Evolutionary conservation across 306 rosid genomes (phyloP).

Genomic region (Medicago lupulina): DNA sequence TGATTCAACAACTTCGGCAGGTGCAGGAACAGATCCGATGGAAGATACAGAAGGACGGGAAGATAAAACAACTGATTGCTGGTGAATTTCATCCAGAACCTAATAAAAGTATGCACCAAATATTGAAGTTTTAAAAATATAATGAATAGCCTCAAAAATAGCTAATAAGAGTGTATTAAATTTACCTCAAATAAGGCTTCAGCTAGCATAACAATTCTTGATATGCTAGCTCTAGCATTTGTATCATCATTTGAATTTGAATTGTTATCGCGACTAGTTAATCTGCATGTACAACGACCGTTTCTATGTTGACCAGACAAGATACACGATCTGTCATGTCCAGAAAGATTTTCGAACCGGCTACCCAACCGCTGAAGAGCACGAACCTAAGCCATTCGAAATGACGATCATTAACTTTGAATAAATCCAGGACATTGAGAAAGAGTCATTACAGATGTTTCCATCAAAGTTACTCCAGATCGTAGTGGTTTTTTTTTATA

Average conservation of each 20-base stretch:
- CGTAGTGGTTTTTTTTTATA: not conserved
- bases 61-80: constrained; percentile 96
- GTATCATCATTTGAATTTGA: constrained; percentile 68
- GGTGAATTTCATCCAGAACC: constrained; percentile 99
- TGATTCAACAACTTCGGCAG: constrained; percentile 91
- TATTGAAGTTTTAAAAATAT: too few relatives aligned
- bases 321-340: constrained; percentile 92
- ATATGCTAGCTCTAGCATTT: constrained; percentile 95
- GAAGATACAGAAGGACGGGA: constrained; percentile 95
- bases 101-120: constrained; percentile 77
- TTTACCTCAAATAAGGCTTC: constrained; percentile 98
- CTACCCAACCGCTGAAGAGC: constrained; percentile 98
- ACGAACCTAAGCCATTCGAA: constrained; percentile 75
- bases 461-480: not conserved
- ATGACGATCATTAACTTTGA: constrained; percentile 30
- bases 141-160: constrained; percentile 34
- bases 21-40: constrained; percentile 98
- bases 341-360: constrained; percentile 91
- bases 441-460: not conserved
- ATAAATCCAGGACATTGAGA: constrained; percentile 10
- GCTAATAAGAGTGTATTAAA: constrained; percentile 36
- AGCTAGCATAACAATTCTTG: constrained; percentile 97
- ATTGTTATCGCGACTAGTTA: constrained; percentile 57
- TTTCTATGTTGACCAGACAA: constrained; percentile 94
- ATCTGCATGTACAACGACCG: constrained; percentile 86